These are phyloP conservation scores for Spiraea crenata DNA, from an alignment of 331 rosid species.

Conservation along the genomic window DNA sequence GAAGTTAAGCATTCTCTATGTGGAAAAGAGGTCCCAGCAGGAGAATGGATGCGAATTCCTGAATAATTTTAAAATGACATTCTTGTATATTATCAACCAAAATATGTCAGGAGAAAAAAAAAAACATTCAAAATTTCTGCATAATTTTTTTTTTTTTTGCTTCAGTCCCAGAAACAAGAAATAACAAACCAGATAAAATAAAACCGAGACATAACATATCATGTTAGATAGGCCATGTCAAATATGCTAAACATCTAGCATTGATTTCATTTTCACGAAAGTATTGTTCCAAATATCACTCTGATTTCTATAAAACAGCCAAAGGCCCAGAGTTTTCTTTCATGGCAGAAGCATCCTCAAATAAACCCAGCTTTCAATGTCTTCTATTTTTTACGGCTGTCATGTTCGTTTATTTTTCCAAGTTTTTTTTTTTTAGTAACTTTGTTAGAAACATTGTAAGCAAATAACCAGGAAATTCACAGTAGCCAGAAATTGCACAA, in stretches of 20 bases:
- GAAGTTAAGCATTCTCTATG: slow-evolving; percentile 5
- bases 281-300: neutral
- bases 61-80: too few species aligned
- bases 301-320: neutral
- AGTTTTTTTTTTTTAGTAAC: slow-evolving; percentile 1
- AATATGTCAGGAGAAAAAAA: too few species aligned
- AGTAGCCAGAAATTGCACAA: slow-evolving; percentile 10
- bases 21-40: neutral
- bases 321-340: neutral
- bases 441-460: slow-evolving; percentile 1
- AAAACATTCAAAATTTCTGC: too few species aligned
- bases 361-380: neutral
- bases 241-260: neutral
- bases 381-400: neutral
- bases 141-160: too few species aligned
- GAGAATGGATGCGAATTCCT: too few species aligned
- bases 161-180: too few species aligned
- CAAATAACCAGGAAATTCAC: slow-evolving; percentile 7
- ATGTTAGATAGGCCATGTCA: too few species aligned
- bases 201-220: too few species aligned
- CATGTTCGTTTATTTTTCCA: neutral
- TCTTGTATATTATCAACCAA: too few species aligned
- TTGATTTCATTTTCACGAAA: neutral
- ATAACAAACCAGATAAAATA: too few species aligned
- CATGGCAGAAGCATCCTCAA: neutral